Percentiles rank a stretch among this genome's conserved stretches.
These are phyloP conservation scores for Saprolegnia diclina DNA, from an alignment of 352 stramenopile species.

Conservation along the genomic window DNA sequence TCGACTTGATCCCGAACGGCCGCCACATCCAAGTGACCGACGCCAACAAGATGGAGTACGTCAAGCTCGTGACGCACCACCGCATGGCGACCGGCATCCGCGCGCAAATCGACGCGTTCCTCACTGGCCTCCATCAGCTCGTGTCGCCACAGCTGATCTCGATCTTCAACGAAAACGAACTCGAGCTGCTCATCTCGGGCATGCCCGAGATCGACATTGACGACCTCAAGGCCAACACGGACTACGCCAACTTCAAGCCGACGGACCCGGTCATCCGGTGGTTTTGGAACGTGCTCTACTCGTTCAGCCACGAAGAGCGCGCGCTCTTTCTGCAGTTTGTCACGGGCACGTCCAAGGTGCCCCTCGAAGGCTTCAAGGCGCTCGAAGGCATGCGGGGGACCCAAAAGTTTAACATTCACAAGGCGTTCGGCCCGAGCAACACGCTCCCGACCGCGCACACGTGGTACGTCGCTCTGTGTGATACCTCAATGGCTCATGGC, in stretches of 20 bases:
- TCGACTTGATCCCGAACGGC: constrained; percentile 88
- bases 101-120: constrained; percentile 89
- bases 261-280: constrained; percentile 88
- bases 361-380: constrained; percentile 97
- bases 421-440: constrained; percentile 88
- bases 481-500: constrained; percentile 13
- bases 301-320: constrained; percentile 88
- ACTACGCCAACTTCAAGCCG: constrained; percentile 90
- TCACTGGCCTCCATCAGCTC: constrained; percentile 88
- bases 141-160: constrained; percentile 86
- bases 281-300: constrained; percentile 92
- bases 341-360: constrained; percentile 90
- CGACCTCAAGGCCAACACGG: constrained; percentile 90
- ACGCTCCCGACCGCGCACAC: constrained; percentile 93
- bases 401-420: constrained; percentile 99
- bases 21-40: constrained; percentile 83
- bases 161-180: constrained; percentile 93
- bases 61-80: constrained; percentile 95
- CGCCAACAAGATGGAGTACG: constrained; percentile 93
- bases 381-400: constrained; percentile 98
- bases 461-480: constrained; percentile 60
- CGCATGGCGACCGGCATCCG: constrained; percentile 98
- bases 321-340: constrained; percentile 92
- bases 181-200: constrained; percentile 91
- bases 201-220: constrained; percentile 92